Percentiles rank a stretch among this genome's conserved stretches.
Conservation (phyloP, 805 yeast species). For the Aciculoconidium aculeatum region DNA sequence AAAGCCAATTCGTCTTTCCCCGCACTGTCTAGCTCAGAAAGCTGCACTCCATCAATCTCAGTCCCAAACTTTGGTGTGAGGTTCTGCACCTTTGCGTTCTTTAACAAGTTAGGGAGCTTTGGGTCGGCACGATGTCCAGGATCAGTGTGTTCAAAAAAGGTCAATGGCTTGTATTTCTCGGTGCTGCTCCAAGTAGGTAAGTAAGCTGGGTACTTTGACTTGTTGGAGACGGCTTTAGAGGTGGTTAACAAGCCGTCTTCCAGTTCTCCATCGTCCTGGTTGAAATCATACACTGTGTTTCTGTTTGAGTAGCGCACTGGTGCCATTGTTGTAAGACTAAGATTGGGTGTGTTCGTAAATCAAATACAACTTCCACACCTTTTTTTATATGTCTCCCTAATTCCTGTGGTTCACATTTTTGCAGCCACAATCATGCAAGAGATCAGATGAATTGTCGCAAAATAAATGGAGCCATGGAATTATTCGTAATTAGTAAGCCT, state of each 20-base stretch:
- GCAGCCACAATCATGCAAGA: constrained; percentile 6
- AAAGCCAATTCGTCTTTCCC: constrained; percentile 16
- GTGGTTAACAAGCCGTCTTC: constrained; percentile 17
- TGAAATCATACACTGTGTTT: constrained; percentile 19
- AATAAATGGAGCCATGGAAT: too few species aligned
- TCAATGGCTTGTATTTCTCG: constrained; percentile 11
- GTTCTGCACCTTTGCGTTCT: constrained; percentile 4
- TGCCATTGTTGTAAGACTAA: constrained; percentile 1
- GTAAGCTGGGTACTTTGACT: constrained; percentile 8
- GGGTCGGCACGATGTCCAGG: constrained; percentile 15
- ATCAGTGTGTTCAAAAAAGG: constrained; percentile 12
- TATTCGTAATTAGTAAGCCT: too few species aligned
- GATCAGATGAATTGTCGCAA: too few species aligned
- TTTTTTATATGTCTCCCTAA: background rate
- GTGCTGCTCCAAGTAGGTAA: constrained; percentile 15
- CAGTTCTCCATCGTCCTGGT: constrained; percentile 10
- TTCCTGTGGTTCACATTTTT: constrained; percentile 1
- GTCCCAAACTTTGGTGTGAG: constrained; percentile 17
- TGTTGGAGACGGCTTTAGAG: constrained; percentile 6
- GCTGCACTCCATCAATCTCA: constrained; percentile 11
- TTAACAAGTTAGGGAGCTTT: constrained; percentile 9
- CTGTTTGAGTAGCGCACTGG: constrained; percentile 11
- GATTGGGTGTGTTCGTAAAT: background rate
- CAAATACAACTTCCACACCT: too few species aligned
- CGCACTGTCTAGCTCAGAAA: constrained; percentile 10